A percentile compares a stretch with the other conserved stretches of the same genome.
Conservation (phyloP, 176 grass and related monocot genomes). For the Stipa capillata region DNA sequence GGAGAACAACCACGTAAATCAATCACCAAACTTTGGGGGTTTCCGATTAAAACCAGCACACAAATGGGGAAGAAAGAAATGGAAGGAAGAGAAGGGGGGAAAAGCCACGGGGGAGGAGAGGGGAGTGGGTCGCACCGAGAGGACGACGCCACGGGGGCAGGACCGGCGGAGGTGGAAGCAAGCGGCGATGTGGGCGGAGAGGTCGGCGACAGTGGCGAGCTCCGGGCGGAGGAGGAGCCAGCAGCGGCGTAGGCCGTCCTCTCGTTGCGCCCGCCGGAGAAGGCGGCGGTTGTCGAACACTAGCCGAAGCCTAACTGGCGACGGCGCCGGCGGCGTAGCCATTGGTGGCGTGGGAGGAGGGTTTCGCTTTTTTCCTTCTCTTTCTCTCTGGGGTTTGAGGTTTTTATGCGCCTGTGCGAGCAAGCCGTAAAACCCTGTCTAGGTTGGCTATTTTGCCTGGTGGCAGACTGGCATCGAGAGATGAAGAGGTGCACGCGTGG, state of each 20-base stretch:
- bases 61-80: background rate
- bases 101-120: background rate
- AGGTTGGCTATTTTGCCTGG: no score
- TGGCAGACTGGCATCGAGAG: no score
- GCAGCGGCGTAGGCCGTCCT: conserved; percentile 53
- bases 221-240: conserved; percentile 67
- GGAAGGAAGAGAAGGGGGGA: background rate
- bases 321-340: conserved; percentile 9
- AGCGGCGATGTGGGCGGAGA: conserved; percentile 35
- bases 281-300: conserved; percentile 42
- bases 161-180: conserved; percentile 44
- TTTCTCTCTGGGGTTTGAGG: background rate
- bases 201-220: conserved; percentile 48
- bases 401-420: background rate
- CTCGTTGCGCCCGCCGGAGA: conserved; percentile 43
- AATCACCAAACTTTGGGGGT: background rate
- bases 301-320: conserved; percentile 46
- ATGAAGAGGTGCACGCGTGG: no score
- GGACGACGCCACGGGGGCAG: conserved; percentile 40
- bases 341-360: conserved; percentile 1
- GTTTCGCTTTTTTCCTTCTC: background rate
- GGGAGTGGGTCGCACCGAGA: conserved; percentile 23
- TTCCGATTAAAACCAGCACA: background rate
- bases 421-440: background rate
- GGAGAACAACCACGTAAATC: background rate